These are phyloP conservation scores for Arthrinium phaeospermum DNA, from an alignment of 2,329 filamentous ascomycete genomes.

Conservation along the genomic window DNA sequence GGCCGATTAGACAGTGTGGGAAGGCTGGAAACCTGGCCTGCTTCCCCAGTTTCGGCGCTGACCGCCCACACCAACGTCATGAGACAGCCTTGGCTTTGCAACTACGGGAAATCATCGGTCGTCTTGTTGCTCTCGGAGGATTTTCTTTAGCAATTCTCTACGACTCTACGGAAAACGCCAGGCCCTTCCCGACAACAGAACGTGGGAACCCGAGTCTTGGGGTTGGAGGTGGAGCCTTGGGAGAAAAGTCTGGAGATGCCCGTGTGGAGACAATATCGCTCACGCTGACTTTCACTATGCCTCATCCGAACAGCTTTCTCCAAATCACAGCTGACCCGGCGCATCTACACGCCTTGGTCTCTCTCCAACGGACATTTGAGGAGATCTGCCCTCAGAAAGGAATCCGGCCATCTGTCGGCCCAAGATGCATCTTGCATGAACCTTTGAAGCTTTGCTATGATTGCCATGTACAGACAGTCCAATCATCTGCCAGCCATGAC, in stretches of 20 bases:
- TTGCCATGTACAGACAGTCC: neutral
- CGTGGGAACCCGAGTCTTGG: slow-evolving; percentile 15
- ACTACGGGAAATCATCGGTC: neutral
- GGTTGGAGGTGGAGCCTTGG: neutral
- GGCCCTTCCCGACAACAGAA: neutral
- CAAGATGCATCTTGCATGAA: slow-evolving; percentile 12
- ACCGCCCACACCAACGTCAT: slow-evolving; percentile 16
- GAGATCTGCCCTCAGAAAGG: neutral
- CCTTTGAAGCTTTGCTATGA: neutral
- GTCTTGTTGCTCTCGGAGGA: neutral
- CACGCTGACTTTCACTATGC: neutral
- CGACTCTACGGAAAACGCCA: neutral
- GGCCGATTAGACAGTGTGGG: slow-evolving; percentile 15
- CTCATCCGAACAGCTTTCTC: neutral
- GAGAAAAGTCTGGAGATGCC: slow-evolving; percentile 10
- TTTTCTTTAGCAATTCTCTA: neutral
- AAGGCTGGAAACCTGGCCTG: slow-evolving; percentile 8
- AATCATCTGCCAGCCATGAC: neutral
- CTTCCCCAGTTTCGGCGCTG: slow-evolving; percentile 11
- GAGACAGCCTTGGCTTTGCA: neutral
- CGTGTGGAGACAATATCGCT: neutral
- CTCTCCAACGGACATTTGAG: neutral
- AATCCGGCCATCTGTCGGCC: neutral
- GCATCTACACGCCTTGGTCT: neutral
- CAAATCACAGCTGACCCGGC: neutral